phyloP scores from a whole-genome alignment of 192 early-diverging fungal genomes.

The Backusella westeae region DNA sequence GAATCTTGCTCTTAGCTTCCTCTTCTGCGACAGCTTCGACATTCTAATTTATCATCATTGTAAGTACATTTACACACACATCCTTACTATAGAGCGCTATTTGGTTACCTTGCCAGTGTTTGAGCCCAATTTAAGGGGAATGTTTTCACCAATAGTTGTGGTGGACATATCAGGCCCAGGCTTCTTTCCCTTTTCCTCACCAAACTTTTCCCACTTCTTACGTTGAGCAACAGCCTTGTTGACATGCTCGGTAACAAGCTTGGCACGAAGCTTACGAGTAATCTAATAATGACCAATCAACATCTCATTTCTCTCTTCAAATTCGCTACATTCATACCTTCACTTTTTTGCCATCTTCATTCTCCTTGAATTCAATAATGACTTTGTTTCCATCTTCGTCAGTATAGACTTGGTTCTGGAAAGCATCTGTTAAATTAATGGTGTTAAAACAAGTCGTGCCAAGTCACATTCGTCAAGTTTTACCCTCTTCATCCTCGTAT shows the following conservation, averaged over 20 bases:
- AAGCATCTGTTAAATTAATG: slow-evolving; percentile 15
- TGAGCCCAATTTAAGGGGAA: slow-evolving; percentile 79
- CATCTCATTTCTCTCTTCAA: background rate
- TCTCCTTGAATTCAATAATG: slow-evolving; percentile 77
- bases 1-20: slow-evolving; percentile 59
- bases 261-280: slow-evolving; percentile 78
- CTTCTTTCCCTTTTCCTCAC: slow-evolving; percentile 72
- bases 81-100: background rate
- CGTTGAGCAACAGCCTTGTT: slow-evolving; percentile 89
- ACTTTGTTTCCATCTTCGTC: slow-evolving; percentile 82
- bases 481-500: slow-evolving; percentile 61
- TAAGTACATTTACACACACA: background rate
- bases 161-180: slow-evolving; percentile 87
- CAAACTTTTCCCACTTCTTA: slow-evolving; percentile 95
- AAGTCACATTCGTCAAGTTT: background rate
- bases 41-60: background rate
- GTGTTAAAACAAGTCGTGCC: background rate
- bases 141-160: slow-evolving; percentile 85
- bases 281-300: slow-evolving; percentile 40
- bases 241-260: slow-evolving; percentile 74
- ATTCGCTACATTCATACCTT: slow-evolving; percentile 49
- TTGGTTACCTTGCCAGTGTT: slow-evolving; percentile 54
- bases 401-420: slow-evolving; percentile 48
- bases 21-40: slow-evolving; percentile 53
- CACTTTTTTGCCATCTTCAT: slow-evolving; percentile 91